Evolutionary conservation across 2,329 filamentous ascomycete genomes (phyloP).

Genomic region (Fusarium sororula): DNA sequence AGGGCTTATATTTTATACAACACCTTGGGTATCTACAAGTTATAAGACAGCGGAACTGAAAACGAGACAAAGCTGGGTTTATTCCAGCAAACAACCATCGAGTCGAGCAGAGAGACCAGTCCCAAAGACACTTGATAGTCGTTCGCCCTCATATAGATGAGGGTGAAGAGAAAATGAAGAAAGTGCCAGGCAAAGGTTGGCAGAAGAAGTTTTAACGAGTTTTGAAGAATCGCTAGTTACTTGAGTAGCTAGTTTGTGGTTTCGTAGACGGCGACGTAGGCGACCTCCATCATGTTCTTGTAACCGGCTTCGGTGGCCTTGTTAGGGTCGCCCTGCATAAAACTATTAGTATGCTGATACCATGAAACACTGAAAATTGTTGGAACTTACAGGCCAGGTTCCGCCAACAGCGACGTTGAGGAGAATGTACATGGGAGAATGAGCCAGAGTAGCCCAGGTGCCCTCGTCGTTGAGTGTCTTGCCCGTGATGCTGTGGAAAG

Average conservation of each 20-base stretch:
- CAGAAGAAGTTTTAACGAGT: constrained; percentile 1
- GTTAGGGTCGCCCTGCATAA: constrained; percentile 46
- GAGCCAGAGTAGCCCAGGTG: constrained; percentile 56
- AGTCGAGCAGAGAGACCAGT: background rate
- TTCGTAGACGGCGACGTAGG: constrained; percentile 53
- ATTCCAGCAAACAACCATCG: background rate
- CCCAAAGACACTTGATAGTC: background rate
- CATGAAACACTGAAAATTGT: background rate
- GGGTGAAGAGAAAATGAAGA: constrained; percentile 14
- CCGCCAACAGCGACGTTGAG: constrained; percentile 61
- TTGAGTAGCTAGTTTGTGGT: constrained; percentile 16
- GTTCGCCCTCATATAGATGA: background rate
- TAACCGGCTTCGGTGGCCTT: constrained; percentile 48
- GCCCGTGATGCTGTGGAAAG: constrained; percentile 56
- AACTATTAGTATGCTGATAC: background rate
- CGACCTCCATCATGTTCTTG: constrained; percentile 53
- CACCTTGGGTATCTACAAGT: constrained; percentile 10
- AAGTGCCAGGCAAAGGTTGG: background rate
- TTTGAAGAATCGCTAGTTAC: background rate
- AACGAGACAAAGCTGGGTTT: constrained; percentile 11
- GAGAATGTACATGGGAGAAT: constrained; percentile 56
- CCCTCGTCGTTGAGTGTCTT: constrained; percentile 50
- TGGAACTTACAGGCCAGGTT: constrained; percentile 50
- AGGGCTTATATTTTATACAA: no score
- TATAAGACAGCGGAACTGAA: background rate